phyloP scores from a whole-genome alignment of 1,284 basidiomycete genomes.

The Ustilago cynodontis region DNA sequence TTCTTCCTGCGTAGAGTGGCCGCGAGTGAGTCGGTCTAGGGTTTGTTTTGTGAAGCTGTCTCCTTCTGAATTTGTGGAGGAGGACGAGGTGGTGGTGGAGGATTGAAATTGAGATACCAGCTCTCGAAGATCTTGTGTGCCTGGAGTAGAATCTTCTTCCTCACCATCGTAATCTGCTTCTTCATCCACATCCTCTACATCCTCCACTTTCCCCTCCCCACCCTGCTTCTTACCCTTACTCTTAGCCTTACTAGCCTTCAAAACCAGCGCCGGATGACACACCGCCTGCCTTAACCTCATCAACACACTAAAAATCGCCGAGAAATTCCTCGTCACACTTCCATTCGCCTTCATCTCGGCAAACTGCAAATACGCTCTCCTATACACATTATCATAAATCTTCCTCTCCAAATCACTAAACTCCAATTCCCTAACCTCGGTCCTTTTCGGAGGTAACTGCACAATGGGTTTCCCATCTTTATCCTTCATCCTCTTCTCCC shows the following conservation, averaged over 20 bases:
- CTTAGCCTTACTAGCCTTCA: slow-evolving; percentile 53
- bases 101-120: slow-evolving; percentile 57
- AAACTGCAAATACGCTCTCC: slow-evolving; percentile 64
- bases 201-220: slow-evolving; percentile 2
- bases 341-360: slow-evolving; percentile 58
- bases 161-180: slow-evolving; percentile 17
- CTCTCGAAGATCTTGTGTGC: slow-evolving; percentile 45
- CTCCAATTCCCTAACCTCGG: slow-evolving; percentile 68
- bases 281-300: slow-evolving; percentile 72
- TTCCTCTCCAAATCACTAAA: slow-evolving; percentile 64
- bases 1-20: slow-evolving; percentile 55
- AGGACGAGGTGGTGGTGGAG: background rate
- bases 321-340: slow-evolving; percentile 66
- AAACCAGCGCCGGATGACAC: slow-evolving; percentile 70
- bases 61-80: background rate
- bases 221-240: background rate
- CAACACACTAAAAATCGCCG: slow-evolving; percentile 71
- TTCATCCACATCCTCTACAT: background rate
- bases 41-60: slow-evolving; percentile 41
- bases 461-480: slow-evolving; percentile 88
- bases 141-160: slow-evolving; percentile 26
- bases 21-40: slow-evolving; percentile 44
- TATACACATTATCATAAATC: slow-evolving; percentile 70
- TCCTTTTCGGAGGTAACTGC: slow-evolving; percentile 86
- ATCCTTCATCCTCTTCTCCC: slow-evolving; percentile 93